Evolutionary conservation across 306 rosid species (phyloP).

Genomic region (Begonia loranthoides): DNA sequence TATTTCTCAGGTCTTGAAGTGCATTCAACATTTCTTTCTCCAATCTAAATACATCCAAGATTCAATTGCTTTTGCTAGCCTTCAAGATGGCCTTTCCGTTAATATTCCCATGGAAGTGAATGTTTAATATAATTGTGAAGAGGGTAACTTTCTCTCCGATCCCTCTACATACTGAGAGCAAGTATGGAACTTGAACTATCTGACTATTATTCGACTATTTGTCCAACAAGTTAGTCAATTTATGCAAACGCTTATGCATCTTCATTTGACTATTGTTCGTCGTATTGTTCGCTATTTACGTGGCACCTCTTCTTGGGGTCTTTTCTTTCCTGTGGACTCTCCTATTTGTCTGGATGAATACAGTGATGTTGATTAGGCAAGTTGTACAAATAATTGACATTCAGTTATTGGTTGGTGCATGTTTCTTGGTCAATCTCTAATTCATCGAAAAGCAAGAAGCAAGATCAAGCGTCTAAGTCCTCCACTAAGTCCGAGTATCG

Average conservation of each 20-base stretch:
- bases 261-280: background rate
- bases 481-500: constrained; percentile 3
- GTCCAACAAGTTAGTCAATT: background rate
- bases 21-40: background rate
- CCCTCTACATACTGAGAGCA: background rate
- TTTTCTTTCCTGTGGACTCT: background rate
- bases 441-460: constrained; percentile 8
- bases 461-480: constrained; percentile 1
- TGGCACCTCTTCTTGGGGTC: background rate
- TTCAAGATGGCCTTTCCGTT: background rate
- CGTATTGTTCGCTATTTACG: background rate
- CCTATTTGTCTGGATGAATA: background rate
- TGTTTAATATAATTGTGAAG: background rate
- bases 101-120: background rate
- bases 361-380: background rate
- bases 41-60: background rate
- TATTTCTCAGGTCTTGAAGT: background rate
- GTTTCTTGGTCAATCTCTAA: background rate
- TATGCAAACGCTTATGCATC: background rate
- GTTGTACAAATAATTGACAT: background rate
- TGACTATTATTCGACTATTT: background rate
- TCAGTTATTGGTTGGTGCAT: background rate
- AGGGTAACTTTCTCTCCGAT: background rate
- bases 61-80: background rate
- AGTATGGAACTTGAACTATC: background rate